Conservation (phyloP, 116 monocot species). For the Phalaenopsis hybrid region DNA sequence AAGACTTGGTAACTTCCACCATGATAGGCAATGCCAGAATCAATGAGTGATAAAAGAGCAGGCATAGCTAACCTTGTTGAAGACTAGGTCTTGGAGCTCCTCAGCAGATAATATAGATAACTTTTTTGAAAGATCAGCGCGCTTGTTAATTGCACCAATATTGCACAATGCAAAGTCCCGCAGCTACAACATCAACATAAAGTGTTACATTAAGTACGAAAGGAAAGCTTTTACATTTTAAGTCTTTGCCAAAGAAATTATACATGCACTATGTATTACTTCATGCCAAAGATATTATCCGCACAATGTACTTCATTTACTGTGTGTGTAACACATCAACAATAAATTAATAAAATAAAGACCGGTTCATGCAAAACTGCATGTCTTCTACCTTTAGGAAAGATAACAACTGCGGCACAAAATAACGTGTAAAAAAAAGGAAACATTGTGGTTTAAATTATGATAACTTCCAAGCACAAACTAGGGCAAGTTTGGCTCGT, state of each 20-base stretch:
- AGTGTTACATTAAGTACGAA: background rate
- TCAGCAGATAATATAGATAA: constrained; percentile 61
- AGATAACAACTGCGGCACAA: background rate
- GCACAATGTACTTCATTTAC: background rate
- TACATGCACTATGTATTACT: background rate
- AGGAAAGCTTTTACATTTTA: background rate
- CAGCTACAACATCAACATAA: constrained; percentile 38
- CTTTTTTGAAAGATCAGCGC: constrained; percentile 81
- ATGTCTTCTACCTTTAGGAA: background rate
- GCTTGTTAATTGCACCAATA: constrained; percentile 89
- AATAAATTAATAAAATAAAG: background rate
- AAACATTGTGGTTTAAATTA: background rate
- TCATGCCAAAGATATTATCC: too few species aligned
- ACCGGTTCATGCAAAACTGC: background rate
- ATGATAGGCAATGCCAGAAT: background rate
- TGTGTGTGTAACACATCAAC: background rate
- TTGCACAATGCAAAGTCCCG: constrained; percentile 70
- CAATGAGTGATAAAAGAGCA: background rate
- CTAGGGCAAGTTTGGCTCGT: background rate
- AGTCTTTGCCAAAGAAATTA: background rate
- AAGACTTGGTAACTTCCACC: background rate
- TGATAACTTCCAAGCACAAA: background rate
- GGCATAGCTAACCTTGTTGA: constrained; percentile 62
- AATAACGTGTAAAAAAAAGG: background rate
- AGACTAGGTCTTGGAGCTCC: constrained; percentile 84